These are phyloP conservation scores for Dalbergia cultrata DNA, from an alignment of 306 rosid species.

Conservation along the genomic window DNA sequence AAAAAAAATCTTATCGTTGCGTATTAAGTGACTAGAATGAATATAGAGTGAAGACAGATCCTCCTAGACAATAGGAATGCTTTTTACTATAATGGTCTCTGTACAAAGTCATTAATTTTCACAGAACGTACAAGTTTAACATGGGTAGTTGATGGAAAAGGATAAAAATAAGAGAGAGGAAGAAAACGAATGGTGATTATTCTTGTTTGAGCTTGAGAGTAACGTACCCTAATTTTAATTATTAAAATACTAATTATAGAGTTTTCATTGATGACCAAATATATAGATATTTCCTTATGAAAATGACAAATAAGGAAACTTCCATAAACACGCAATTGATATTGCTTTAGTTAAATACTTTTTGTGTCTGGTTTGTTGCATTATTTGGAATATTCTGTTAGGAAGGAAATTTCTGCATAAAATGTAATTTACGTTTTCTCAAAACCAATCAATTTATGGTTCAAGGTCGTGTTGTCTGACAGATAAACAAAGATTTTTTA, in stretches of 20 bases:
- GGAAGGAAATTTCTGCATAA: conserved; percentile 39
- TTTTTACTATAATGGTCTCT: not conserved
- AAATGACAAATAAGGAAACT: conserved; percentile 38
- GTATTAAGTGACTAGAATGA: no score
- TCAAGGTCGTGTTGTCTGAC: no score
- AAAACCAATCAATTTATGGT: not conserved
- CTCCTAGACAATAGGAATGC: no score
- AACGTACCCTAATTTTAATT: not conserved
- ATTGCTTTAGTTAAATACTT: conserved; percentile 16
- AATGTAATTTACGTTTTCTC: not conserved
- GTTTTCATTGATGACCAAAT: not conserved
- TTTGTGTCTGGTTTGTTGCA: conserved; percentile 22
- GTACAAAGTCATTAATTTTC: no score
- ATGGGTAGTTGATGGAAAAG: not conserved
- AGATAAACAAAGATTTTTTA: not conserved
- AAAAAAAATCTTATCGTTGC: no score
- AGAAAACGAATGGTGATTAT: not conserved
- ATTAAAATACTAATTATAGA: not conserved
- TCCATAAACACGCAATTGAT: conserved; percentile 39
- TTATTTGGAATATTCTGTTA: conserved; percentile 19
- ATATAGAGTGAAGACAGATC: no score
- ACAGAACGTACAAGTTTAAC: not conserved
- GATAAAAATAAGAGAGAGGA: not conserved
- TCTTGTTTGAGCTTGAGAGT: not conserved
- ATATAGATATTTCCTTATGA: not conserved